Evolutionary conservation across 768 basidiomycete genomes (phyloP), one percentile per base, ranked within the genome.

Genomic region (Lactarius hatsudake): DNA sequence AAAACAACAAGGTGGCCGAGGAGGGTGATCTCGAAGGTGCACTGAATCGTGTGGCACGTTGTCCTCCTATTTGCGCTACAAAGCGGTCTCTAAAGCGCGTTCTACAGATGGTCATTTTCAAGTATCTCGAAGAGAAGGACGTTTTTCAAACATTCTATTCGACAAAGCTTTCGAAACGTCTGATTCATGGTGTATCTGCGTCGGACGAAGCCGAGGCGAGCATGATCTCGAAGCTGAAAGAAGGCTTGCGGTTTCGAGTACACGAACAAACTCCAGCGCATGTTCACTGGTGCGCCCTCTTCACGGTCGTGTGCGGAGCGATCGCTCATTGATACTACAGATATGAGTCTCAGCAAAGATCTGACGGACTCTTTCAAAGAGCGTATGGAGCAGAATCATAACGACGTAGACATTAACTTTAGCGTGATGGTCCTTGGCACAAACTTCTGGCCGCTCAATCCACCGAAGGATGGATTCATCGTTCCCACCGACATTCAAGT

Each of bases 131-230:
- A 75, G 96, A 98, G 82, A 97, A 97, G 81, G 96, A 99, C 71
- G 93, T 98, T 15, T 99, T 98, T 87, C 95, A 96, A 75, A 91
- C 91, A 20, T 98, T 96, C 83, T 98, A 99, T 80, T 91, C 90
- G 18, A 96, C 93, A 69, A 96, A 93, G 76, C 79, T 98, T 28
- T 93, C 93, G 42, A 93, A 92, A 75, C 94, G 96, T 68, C 87
- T 99, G 30, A 94, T 99, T 71, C 88, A 93, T 71, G 87, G 87
- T 15, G 87, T 91, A 3, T 98, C 94, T 13, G 93, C 93, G 8
- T 98, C 96, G 2, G 96, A 98, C 72, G 96, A 99, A 77, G 91
- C 90, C 59, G 96, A 99, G 76, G 89, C 93, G 30, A 95, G 90
- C 77, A 99, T 99, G 96, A 97, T 98, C 72, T 90, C 93, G 59